Conservation (phyloP, 768 basidiomycete species). For the Termitomyces sp. region DNA sequence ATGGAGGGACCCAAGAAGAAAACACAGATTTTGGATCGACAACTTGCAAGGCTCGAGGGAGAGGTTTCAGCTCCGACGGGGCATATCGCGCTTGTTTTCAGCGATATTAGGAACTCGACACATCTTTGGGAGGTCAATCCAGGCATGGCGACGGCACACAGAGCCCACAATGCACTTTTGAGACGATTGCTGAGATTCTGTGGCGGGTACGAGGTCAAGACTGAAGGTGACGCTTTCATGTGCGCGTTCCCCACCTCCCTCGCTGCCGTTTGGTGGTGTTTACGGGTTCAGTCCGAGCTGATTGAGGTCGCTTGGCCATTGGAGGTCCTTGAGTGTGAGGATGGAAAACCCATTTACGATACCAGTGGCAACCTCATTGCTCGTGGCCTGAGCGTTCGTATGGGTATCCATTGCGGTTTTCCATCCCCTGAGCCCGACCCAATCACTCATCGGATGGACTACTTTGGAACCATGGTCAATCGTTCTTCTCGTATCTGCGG, state of each 20-base stretch:
- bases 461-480: slow-evolving; percentile 96
- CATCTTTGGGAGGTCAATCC: slow-evolving; percentile 94
- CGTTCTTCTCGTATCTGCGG: slow-evolving; percentile 82
- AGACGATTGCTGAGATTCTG: slow-evolving; percentile 83
- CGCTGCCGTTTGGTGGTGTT: slow-evolving; percentile 85
- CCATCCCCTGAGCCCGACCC: slow-evolving; percentile 91
- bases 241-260: slow-evolving; percentile 91
- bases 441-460: slow-evolving; percentile 94
- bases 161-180: slow-evolving; percentile 81
- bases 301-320: slow-evolving; percentile 84
- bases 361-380: slow-evolving; percentile 62
- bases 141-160: slow-evolving; percentile 93
- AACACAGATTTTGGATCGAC: slow-evolving; percentile 52
- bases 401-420: slow-evolving; percentile 93
- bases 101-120: slow-evolving; percentile 96
- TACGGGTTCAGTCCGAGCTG: slow-evolving; percentile 80
- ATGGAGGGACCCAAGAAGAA: slow-evolving; percentile 36
- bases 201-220: slow-evolving; percentile 98
- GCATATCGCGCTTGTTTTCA: slow-evolving; percentile 91
- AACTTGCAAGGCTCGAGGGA: slow-evolving; percentile 57
- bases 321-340: slow-evolving; percentile 89
- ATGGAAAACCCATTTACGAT: slow-evolving; percentile 79
- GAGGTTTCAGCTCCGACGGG: slow-evolving; percentile 86
- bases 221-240: slow-evolving; percentile 99
- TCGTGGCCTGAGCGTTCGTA: slow-evolving; percentile 88